Percentiles rank a stretch among this genome's conserved stretches.
Conservation (phyloP, 2,329 filamentous ascomycete species). For the Ceratocystis colombiana region DNA sequence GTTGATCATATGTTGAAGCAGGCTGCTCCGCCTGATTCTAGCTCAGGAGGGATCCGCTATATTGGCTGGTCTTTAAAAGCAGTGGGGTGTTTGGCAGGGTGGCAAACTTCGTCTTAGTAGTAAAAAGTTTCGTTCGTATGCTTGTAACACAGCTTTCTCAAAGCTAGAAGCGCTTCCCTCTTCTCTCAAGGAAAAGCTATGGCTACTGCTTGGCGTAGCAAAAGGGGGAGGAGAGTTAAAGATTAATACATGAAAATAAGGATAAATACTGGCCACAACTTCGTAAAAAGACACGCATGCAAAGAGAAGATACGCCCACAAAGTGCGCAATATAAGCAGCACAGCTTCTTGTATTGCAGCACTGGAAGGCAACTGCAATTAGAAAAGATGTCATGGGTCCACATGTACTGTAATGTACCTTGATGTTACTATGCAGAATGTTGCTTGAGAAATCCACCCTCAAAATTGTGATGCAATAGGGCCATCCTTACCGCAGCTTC, state of each 20-base stretch:
- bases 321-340: neutral
- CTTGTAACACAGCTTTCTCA: neutral
- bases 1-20: too few species aligned
- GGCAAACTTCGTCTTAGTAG: too few species aligned
- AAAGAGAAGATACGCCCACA: too few species aligned
- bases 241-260: neutral
- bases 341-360: neutral
- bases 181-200: neutral
- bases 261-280: neutral
- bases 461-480: neutral
- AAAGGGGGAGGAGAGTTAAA: neutral
- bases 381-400: neutral
- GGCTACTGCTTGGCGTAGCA: neutral
- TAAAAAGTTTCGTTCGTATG: neutral
- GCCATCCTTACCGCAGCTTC: constrained; percentile 7
- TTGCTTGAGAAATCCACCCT: neutral
- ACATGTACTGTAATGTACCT: neutral
- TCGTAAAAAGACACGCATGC: neutral
- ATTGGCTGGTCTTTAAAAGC: too few species aligned
- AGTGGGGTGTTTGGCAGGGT: too few species aligned
- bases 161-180: neutral
- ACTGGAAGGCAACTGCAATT: neutral
- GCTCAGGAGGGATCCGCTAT: too few species aligned
- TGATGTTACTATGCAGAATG: neutral
- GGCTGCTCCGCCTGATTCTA: too few species aligned